Percentiles rank a stretch among this genome's conserved stretches.
phyloP scores from a whole-genome alignment of 2,329 filamentous ascomycete genomes.

The Beauveria australis region DNA sequence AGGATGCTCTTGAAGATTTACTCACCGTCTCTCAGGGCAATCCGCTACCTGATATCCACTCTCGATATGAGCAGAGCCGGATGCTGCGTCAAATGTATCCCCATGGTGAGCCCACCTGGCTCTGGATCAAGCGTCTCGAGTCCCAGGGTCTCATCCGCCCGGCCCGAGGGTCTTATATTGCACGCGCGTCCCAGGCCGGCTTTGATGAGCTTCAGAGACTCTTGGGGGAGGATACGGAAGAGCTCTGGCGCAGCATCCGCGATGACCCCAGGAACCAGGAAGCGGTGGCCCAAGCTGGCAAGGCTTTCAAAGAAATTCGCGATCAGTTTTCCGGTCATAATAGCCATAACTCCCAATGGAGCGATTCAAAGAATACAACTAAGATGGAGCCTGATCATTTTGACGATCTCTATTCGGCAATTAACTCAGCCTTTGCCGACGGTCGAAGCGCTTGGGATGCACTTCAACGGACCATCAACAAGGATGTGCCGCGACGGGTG shows the following conservation, averaged over 20 bases:
- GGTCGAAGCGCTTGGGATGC: conserved; percentile 32
- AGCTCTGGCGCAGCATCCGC: conserved; percentile 20
- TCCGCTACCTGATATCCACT: conserved; percentile 31
- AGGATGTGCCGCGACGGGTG: conserved; percentile 12
- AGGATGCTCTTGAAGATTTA: conserved; percentile 51
- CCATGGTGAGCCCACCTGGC: conserved; percentile 30
- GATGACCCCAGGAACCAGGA: conserved; percentile 12
- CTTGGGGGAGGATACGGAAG: conserved; percentile 21
- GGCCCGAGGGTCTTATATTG: conserved; percentile 19
- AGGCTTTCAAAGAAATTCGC: conserved; percentile 12
- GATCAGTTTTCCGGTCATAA: conserved; percentile 6
- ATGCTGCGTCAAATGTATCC: conserved; percentile 32
- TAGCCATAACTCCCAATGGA: background rate
- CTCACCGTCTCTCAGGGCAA: conserved; percentile 37
- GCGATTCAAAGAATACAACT: background rate
- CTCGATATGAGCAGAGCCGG: conserved; percentile 26
- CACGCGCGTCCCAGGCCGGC: conserved; percentile 18
- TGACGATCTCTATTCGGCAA: conserved; percentile 32
- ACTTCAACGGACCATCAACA: conserved; percentile 28
- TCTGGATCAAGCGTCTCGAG: conserved; percentile 33
- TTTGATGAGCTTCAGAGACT: conserved; percentile 25
- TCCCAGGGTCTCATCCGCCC: conserved; percentile 24
- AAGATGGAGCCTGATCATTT: conserved; percentile 25
- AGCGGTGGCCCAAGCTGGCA: conserved; percentile 12
- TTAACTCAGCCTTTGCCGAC: conserved; percentile 29